Evolutionary conservation across 805 yeast genomes (phyloP).

Genomic region (Saccharomycopsis amapae): DNA sequence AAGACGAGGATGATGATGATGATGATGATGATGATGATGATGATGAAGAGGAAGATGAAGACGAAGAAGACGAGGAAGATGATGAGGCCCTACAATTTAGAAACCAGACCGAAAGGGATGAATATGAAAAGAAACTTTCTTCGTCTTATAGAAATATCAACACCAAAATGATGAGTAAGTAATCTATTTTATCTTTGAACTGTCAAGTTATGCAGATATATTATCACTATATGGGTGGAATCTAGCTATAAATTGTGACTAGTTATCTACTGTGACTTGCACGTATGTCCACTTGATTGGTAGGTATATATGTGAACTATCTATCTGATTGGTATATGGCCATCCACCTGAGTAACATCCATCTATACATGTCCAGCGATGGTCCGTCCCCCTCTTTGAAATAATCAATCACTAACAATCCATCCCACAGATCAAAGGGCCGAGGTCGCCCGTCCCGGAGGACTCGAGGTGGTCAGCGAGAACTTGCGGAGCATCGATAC

Average conservation of each 20-base stretch:
- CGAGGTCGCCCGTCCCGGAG: conserved; percentile 51
- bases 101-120: conserved; percentile 22
- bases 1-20: conserved; percentile 14
- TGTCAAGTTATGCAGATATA: no score
- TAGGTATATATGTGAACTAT: no score
- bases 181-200: no score
- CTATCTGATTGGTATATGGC: no score
- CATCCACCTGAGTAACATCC: no score
- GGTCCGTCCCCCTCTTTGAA: no score
- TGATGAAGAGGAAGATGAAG: conserved; percentile 20
- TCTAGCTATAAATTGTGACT: no score
- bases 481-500: conserved; percentile 41
- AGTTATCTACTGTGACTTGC: no score
- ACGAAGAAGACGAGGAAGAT: conserved; percentile 22
- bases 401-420: background rate
- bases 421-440: conserved; percentile 32
- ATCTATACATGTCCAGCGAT: no score
- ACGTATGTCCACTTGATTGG: no score
- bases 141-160: conserved; percentile 11
- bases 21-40: conserved; percentile 17
- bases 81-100: conserved; percentile 24
- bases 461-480: conserved; percentile 40
- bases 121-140: conserved; percentile 15
- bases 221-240: no score
- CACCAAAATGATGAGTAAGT: conserved; percentile 10